Evolutionary conservation across 495 filamentous ascomycete genomes (phyloP).

Genomic region (Penicillium bialowiezense): DNA sequence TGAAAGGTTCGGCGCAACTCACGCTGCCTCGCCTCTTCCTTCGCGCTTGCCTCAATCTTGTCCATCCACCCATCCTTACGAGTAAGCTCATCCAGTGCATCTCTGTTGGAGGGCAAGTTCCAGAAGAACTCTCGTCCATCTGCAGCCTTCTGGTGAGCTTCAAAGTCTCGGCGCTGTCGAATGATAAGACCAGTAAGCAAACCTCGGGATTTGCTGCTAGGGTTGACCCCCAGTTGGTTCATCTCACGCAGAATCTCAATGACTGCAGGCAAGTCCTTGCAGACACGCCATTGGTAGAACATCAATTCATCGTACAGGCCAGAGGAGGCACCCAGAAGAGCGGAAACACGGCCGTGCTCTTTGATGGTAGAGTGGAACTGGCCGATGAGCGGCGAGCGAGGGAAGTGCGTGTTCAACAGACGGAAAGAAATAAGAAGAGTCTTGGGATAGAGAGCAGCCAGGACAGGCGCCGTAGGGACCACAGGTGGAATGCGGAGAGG

Average conservation of each 20-base stretch:
- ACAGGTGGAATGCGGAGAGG: conserved; percentile 27
- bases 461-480: conserved; percentile 49
- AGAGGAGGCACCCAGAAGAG: conserved; percentile 69
- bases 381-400: conserved; percentile 57
- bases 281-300: conserved; percentile 58
- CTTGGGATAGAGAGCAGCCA: conserved; percentile 65
- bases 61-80: conserved; percentile 31
- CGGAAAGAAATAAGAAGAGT: conserved; percentile 62
- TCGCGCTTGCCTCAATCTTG: conserved; percentile 11
- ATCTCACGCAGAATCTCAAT: conserved; percentile 70
- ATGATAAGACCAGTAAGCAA: conserved; percentile 42
- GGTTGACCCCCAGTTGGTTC: conserved; percentile 65
- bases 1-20: neutral
- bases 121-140: conserved; percentile 30
- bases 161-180: conserved; percentile 22
- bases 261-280: conserved; percentile 59
- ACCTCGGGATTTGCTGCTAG: conserved; percentile 52
- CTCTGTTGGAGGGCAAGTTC: conserved; percentile 35
- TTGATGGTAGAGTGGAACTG: conserved; percentile 69
- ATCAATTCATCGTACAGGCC: conserved; percentile 74
- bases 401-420: conserved; percentile 59
- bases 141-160: conserved; percentile 1
- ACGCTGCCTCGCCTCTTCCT: neutral
- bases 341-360: conserved; percentile 64
- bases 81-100: conserved; percentile 28